Conservation (phyloP, 2,329 filamentous ascomycete genomes). For the Clonostachys byssicola region DNA sequence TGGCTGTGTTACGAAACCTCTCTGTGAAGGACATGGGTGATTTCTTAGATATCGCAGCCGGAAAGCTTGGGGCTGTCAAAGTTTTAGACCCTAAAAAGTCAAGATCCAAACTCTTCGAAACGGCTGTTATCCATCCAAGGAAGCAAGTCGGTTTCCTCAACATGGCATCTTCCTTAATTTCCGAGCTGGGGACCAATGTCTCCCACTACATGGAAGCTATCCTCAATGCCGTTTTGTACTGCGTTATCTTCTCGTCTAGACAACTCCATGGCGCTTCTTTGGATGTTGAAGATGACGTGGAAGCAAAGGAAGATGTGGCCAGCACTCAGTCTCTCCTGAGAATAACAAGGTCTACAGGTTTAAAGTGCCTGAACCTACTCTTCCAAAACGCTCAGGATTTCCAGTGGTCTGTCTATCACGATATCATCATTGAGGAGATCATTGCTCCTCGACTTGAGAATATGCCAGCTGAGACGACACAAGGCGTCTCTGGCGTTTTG, state of each 20-base stretch:
- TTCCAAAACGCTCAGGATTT: conserved; percentile 70
- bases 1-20: conserved; percentile 78
- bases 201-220: conserved; percentile 63
- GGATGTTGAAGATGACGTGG: conserved; percentile 22
- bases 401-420: conserved; percentile 69
- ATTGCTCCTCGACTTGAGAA: conserved; percentile 74
- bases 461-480: conserved; percentile 79
- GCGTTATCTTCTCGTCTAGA: conserved; percentile 66
- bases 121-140: conserved; percentile 60
- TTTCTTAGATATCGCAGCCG: conserved; percentile 80
- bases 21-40: conserved; percentile 68
- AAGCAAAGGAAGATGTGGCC: conserved; percentile 32
- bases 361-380: conserved; percentile 78
- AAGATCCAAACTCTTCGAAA: conserved; percentile 47
- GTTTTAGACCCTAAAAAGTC: conserved; percentile 45
- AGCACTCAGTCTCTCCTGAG: conserved; percentile 56
- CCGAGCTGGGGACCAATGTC: conserved; percentile 74
- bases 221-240: conserved; percentile 76
- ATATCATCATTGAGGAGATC: conserved; percentile 68
- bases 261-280: conserved; percentile 38
- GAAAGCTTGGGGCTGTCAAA: conserved; percentile 58
- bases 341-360: conserved; percentile 63
- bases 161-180: conserved; percentile 84
- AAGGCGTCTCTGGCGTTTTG: conserved; percentile 80
- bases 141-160: conserved; percentile 90